Base-by-base conservation (phyloP, 305 asterid species). In the Plantago rigida region DNA sequence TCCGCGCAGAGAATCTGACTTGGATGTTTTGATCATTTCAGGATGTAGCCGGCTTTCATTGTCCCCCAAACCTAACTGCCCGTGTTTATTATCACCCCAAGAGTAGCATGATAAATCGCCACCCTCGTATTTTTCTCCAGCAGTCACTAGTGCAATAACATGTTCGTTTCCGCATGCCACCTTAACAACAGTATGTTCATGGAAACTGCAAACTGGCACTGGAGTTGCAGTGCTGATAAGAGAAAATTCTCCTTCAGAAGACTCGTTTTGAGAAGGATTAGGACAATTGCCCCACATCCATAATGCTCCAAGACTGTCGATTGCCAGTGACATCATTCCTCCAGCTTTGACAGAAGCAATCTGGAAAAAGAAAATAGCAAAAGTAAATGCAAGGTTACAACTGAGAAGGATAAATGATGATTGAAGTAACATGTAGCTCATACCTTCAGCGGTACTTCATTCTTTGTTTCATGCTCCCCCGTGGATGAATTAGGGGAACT, bases 211-310 rank as follows among this genome's bases (percentile, higher is more conserved):
- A 34, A 85, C 69, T 5, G 96, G 95, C 64, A 80, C 59, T 13
- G 94, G 97, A 31, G 68, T 61, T 3, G 72, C 71, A 64, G 77
- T 77, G 71, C 83, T 78, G 58, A 59, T 56, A 48, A 79, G 89
- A 2, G 75, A 48, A 55, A 76, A 75, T 64, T 79, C 77, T 59
- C 65, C 82, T 64, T 79, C 87, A 3, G 22, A 13, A 13, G 81
- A 49, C 42, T 45, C 65, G 63, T 54, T 70, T 46, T 64, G 74
- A 13, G 84, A 70, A 44, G 89, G 75, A 62, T 78, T 68, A 47
- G 95, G 92, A 59, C 78, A 84, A 61, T 82, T 87, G 29, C 96
- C 97, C 96, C 97, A 90, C 71, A 87, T 82, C 97, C 97, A 90
- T 28, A 87, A 67, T 7, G 79, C 73, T 19, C 96, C 97, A 13